phyloP scores from a whole-genome alignment of 228 moss, liverwort and hornwort species.

The Sphagnum magellanicum region DNA sequence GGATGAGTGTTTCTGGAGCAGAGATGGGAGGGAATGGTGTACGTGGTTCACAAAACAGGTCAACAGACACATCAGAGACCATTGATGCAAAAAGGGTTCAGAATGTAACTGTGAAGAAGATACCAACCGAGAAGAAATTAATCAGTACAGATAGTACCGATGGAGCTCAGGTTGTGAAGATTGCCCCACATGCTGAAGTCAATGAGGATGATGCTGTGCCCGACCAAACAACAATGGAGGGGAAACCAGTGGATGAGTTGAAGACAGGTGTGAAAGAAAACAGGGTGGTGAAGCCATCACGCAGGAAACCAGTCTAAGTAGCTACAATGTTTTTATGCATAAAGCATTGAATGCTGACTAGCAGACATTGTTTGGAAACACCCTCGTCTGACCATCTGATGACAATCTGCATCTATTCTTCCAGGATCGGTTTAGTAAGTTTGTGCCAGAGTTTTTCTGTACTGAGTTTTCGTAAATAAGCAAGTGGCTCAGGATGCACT shows the following conservation, averaged over 20 bases:
- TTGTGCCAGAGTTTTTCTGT: no score
- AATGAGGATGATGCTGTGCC: slow-evolving; percentile 12
- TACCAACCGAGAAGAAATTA: slow-evolving; percentile 16
- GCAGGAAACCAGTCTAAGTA: no score
- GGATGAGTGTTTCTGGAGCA: slow-evolving; percentile 54
- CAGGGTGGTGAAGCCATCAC: slow-evolving; percentile 10
- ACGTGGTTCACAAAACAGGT: slow-evolving; percentile 27
- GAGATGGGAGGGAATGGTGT: slow-evolving; percentile 51
- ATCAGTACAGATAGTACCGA: slow-evolving; percentile 27
- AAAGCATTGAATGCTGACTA: no score
- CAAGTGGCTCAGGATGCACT: no score
- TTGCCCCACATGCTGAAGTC: slow-evolving; percentile 11
- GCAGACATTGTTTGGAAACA: no score
- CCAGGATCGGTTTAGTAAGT: no score
- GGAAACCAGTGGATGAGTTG: slow-evolving; percentile 1
- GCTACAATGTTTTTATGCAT: no score
- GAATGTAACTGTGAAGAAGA: slow-evolving; percentile 16
- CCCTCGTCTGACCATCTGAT: no score
- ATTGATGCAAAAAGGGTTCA: slow-evolving; percentile 21
- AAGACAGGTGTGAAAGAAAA: slow-evolving; percentile 4
- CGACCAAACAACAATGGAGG: no score
- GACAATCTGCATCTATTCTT: no score
- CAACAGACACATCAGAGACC: slow-evolving; percentile 19
- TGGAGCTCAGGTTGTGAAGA: slow-evolving; percentile 29
- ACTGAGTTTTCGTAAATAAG: no score